phyloP scores from a whole-genome alignment of 1,284 basidiomycete species.

The Ceratobasidium sp. region DNA sequence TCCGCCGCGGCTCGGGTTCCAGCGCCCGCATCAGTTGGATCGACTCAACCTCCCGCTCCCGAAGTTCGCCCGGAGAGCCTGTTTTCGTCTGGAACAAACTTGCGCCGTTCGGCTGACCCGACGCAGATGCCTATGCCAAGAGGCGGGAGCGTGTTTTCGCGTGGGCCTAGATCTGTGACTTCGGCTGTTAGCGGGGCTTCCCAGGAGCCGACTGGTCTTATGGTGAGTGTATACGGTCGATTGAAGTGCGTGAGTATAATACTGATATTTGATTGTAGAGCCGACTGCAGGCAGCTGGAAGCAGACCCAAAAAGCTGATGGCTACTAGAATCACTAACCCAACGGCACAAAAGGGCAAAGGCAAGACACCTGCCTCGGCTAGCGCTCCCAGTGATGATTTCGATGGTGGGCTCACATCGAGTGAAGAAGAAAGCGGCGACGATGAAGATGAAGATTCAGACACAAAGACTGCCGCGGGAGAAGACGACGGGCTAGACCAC shows the following conservation, averaged over 20 bases:
- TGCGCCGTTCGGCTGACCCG: slow-evolving; percentile 12
- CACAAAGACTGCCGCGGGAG: slow-evolving; percentile 21
- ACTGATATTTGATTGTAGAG: neutral
- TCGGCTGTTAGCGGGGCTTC: neutral
- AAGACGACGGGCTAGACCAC: slow-evolving; percentile 42
- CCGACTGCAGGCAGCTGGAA: neutral
- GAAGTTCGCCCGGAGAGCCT: slow-evolving; percentile 22
- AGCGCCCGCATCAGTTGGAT: neutral
- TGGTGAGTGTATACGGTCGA: neutral
- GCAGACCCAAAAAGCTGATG: neutral
- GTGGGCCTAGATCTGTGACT: slow-evolving; percentile 19
- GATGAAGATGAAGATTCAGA: slow-evolving; percentile 17
- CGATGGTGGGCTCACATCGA: slow-evolving; percentile 34
- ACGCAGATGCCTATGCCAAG: slow-evolving; percentile 7
- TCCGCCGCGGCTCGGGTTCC: neutral
- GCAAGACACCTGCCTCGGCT: neutral
- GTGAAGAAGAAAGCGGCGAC: slow-evolving; percentile 16
- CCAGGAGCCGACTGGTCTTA: neutral
- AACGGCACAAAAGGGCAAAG: neutral
- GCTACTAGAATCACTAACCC: no score
- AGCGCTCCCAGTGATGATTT: neutral
- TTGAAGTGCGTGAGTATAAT: neutral
- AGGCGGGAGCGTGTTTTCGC: slow-evolving; percentile 14
- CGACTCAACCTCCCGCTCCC: neutral
- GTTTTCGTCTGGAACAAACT: slow-evolving; percentile 13